These are phyloP conservation scores for Chytridium lagenaria DNA, from an alignment of 371 early-diverging fungal species.

Conservation along the genomic window DNA sequence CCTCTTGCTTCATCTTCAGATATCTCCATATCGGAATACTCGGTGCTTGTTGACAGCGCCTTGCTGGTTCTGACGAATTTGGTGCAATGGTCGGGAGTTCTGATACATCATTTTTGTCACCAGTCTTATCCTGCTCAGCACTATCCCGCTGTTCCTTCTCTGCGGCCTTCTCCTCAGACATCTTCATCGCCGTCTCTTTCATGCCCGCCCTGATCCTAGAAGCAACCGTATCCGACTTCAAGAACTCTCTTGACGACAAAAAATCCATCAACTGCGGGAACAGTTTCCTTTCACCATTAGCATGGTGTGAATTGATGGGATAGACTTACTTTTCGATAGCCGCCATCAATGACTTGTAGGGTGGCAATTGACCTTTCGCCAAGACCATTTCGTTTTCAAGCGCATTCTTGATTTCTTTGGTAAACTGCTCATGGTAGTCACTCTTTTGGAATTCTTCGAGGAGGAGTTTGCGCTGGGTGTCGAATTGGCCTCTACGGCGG, in stretches of 20 bases:
- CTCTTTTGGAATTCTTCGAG: constrained; percentile 12
- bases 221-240: background rate
- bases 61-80: background rate
- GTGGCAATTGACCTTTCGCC: background rate
- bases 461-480: constrained; percentile 1
- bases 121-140: background rate
- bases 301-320: background rate
- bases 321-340: background rate
- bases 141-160: background rate
- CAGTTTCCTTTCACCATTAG: background rate
- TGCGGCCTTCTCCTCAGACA: background rate
- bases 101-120: too few species aligned
- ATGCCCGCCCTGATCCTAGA: background rate
- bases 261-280: background rate
- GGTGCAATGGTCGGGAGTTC: background rate
- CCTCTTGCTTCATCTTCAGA: background rate
- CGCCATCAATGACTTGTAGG: background rate
- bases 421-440: background rate
- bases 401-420: background rate
- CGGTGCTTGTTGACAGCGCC: background rate
- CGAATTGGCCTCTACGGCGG: background rate
- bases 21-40: background rate
- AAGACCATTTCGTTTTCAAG: background rate
- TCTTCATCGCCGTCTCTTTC: background rate
- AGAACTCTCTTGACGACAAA: background rate